Evolutionary conservation across 768 basidiomycete genomes (phyloP), one percentile per base, ranked within the genome.

Genomic region (Atractiella rhizophila): DNA sequence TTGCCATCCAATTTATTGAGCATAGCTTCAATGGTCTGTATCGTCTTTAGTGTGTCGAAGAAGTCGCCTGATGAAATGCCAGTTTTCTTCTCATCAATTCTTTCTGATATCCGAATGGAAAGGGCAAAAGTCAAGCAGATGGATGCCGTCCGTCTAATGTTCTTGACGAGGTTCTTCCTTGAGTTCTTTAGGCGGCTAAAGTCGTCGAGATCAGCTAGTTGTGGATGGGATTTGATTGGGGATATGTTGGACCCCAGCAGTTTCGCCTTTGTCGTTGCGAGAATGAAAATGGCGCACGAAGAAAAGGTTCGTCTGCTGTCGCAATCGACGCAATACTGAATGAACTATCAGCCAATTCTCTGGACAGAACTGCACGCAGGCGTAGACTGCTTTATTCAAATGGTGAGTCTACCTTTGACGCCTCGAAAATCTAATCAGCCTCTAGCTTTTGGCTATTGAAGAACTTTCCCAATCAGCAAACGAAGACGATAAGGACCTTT

Each of bases 281-380:
- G 86, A 21, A 85, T 96, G 77, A 70, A 75, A 40, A 70, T 72
- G 42, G 76, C 83, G 7, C 68, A 82, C 39, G 85, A 94, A 49
- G 82, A 86, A 50, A 86, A 83, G 68, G 86, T 82, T 49, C 35
- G 64, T 49, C 20, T 37, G 32, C 24, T 41, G 10, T 33, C 30
- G 36, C 36, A 4, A 0, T 27, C 18, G 29, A 30, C 12, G 12
- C 12, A 16, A 30, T 30, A 30, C 29, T 11, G 29, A 42, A 48
- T 49, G 35, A 37, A 35, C 35, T 29, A n/a, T 21, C 37, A 91
- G 82, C 88, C 88, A 24, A 85, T 85, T 54, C 64, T 71, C 45
- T 96, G 85, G 83, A 79, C 72, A 21, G 86, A 91, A 55, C 64
- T 96, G 21, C 83, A 94, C 58, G 80, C 83, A 25, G 82, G 83